Evolutionary conservation across 2,329 filamentous ascomycete genomes (phyloP).

Genomic region (Juglanconis sp.): DNA sequence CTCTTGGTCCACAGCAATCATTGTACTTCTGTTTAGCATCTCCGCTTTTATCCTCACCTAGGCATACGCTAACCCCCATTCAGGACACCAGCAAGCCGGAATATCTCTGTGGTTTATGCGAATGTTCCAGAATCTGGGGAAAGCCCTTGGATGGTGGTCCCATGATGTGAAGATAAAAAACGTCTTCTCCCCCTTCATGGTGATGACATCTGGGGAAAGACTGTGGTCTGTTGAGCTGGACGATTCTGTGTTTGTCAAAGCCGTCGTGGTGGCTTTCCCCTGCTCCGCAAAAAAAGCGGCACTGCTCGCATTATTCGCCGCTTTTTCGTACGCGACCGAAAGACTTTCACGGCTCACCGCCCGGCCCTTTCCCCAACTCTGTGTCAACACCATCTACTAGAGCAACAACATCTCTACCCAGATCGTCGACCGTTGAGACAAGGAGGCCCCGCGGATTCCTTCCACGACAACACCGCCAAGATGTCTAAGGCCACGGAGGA

Average conservation of each 20-base stretch:
- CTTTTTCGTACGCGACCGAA: neutral
- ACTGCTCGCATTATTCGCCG: slow-evolving; percentile 12
- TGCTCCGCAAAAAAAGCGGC: slow-evolving; percentile 5
- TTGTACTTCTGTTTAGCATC: neutral
- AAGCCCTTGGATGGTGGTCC: neutral
- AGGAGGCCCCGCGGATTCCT: no score
- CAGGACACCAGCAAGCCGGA: neutral
- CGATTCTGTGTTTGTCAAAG: neutral
- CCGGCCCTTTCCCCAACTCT: slow-evolving; percentile 2
- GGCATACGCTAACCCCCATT: neutral
- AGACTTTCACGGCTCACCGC: slow-evolving; percentile 11
- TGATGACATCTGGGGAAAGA: neutral
- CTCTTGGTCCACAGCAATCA: neutral
- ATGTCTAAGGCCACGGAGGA: slow-evolving; percentile 17
- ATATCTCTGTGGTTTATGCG: neutral
- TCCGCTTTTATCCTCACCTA: neutral
- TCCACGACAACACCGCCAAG: neutral
- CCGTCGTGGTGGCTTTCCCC: no score
- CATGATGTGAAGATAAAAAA: neutral
- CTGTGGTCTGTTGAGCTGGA: neutral
- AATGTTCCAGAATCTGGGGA: neutral
- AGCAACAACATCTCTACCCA: neutral
- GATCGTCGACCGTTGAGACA: no score
- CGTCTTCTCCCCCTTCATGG: neutral
- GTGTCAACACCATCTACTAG: slow-evolving; percentile 18